A percentile compares a stretch with the other conserved stretches of the same genome.
These are phyloP conservation scores for Endotrypanum monterogeii DNA, from an alignment of 208 protist genomes.

Conservation along the genomic window DNA sequence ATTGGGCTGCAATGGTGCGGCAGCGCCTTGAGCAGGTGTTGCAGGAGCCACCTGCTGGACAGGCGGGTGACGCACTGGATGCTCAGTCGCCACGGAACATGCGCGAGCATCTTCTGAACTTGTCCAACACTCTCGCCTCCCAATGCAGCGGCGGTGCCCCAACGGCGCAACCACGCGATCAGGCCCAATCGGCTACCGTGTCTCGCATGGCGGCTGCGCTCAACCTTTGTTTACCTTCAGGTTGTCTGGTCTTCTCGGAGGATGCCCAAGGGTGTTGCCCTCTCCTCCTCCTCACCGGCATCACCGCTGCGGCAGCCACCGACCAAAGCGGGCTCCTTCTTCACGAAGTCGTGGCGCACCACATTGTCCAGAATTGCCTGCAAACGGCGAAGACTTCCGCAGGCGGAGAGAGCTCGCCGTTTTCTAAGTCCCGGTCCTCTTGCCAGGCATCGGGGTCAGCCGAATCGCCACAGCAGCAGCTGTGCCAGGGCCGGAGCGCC, in stretches of 20 bases:
- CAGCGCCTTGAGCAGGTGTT: neutral
- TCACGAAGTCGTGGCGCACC: conserved; percentile 22
- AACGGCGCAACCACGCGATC: neutral
- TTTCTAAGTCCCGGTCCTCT: neutral
- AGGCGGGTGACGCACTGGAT: neutral
- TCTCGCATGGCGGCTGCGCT: conserved; percentile 6
- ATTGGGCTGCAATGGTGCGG: conserved; percentile 9
- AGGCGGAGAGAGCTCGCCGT: neutral
- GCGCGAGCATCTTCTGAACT: conserved; percentile 8
- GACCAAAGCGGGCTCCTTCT: conserved; percentile 10
- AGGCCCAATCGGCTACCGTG: conserved; percentile 4
- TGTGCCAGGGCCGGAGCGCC: too few relatives aligned
- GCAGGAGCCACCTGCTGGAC: neutral
- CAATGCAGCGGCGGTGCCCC: neutral
- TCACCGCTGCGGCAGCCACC: conserved; percentile 1
- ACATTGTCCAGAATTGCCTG: conserved; percentile 25
- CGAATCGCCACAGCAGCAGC: neutral
- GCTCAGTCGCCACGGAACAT: neutral
- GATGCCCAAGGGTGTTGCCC: conserved; percentile 13
- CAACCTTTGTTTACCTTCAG: conserved; percentile 9
- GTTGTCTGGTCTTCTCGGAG: conserved; percentile 10
- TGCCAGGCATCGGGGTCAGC: neutral
- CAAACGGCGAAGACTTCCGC: neutral
- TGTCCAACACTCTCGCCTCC: neutral
- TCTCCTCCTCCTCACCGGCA: conserved; percentile 18